Evolutionary conservation across 106 monocot genomes (phyloP), one percentile per base, ranked within the genome.

Genomic region (Agapanthus africanus): DNA sequence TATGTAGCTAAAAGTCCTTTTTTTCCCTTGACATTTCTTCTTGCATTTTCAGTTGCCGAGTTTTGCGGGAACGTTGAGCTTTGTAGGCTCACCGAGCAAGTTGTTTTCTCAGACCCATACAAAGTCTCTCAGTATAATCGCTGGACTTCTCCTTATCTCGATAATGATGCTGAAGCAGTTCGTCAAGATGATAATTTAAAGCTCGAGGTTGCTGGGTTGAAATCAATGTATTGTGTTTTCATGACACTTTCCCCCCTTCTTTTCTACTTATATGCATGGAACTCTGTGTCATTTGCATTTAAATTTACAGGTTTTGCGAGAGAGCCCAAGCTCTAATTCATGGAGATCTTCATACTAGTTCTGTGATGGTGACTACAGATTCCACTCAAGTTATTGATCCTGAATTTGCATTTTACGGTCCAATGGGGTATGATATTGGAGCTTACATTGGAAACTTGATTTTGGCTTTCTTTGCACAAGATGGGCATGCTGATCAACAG

Each of bases 381-480:
- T 99, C 97, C 36, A 99, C 92, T 21, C 92, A 99, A 56, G 92
- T 99, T 27, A 92, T 93, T 40, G 92, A 99, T 81, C 92, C 97
- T 36, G 97, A 99, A 71, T 99, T 99, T 83, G 84, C 89, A 49
- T 99, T 99, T 66, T 93, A 92, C 78, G 97, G 91, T 25, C 97
- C 97, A 36, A 99, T 99, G 97, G 91, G 97, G 8, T 99, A 83
- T 83, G 97, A 99, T 62, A 87, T 92, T 62, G 97, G 97, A 57
- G 97, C 97, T n/a, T 85, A 79, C 73, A 33, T 99, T 9, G 97
- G 97, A 36, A 99, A 99, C 69, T 71, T 99, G 73, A 87, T 99
- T 73, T 83, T 99, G 78, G 86, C 89, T 8, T 99, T 80, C 67
- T 99, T 87, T 79, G 63, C 97, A 54, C 97, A 99, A 89, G 92